These are phyloP conservation scores for Didymella lethalis DNA, from an alignment of 2,329 filamentous ascomycete species.

Conservation along the genomic window DNA sequence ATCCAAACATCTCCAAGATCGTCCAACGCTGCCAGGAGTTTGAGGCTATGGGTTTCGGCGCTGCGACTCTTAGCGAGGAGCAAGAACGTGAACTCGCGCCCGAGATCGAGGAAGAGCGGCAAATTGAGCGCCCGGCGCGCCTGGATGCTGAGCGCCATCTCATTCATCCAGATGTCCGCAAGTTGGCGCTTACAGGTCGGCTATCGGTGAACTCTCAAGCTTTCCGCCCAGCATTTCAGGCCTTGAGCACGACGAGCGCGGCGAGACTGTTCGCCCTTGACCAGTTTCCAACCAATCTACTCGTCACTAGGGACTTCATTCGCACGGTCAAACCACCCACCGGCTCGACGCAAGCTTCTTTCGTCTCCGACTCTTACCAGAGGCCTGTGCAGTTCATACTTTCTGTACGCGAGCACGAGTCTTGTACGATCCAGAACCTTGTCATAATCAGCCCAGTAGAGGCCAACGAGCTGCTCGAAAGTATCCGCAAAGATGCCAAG, in stretches of 20 bases:
- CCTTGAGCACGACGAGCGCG: slow-evolving; percentile 55
- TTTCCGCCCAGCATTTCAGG: slow-evolving; percentile 50
- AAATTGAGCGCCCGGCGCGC: too few relatives aligned
- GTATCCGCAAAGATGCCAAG: slow-evolving; percentile 46
- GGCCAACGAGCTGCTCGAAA: slow-evolving; percentile 60
- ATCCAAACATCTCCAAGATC: slow-evolving; percentile 32
- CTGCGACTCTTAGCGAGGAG: too few relatives aligned
- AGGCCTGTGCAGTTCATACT: slow-evolving; percentile 61
- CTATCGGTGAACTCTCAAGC: too few relatives aligned
- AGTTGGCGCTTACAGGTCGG: too few relatives aligned
- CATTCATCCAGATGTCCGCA: too few relatives aligned
- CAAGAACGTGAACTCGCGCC: too few relatives aligned
- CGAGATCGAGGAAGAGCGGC: too few relatives aligned
- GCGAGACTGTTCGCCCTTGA: slow-evolving; percentile 42
- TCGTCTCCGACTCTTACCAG: slow-evolving; percentile 58
- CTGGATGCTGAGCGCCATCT: too few relatives aligned
- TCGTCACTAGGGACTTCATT: slow-evolving; percentile 62
- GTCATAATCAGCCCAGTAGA: slow-evolving; percentile 69
- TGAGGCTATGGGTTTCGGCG: too few relatives aligned
- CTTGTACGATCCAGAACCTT: slow-evolving; percentile 50
- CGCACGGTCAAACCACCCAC: slow-evolving; percentile 51
- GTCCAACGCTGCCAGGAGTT: neutral
- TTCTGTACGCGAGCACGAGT: slow-evolving; percentile 35
- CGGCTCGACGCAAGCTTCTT: slow-evolving; percentile 1
- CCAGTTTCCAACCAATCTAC: slow-evolving; percentile 52